Evolutionary conservation across 2,329 filamentous ascomycete species (phyloP).

Genomic region (Exserohilum turcica): DNA sequence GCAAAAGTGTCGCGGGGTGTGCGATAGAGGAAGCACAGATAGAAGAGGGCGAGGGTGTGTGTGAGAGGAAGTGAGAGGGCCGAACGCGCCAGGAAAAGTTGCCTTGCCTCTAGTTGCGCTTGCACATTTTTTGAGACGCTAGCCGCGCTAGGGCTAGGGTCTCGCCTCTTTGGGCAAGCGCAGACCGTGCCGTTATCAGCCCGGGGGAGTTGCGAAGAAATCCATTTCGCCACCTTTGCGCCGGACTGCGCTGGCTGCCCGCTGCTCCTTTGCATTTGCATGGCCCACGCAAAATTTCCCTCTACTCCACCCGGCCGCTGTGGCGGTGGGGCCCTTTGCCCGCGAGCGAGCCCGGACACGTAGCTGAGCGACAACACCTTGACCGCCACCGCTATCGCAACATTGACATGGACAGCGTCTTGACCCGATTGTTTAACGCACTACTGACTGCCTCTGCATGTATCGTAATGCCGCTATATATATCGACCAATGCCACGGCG

Average conservation of each 20-base stretch:
- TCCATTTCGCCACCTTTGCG: constrained; percentile 8
- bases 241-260: too few relatives aligned
- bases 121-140: constrained; percentile 25
- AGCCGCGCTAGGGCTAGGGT: constrained; percentile 12
- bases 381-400: neutral
- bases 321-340: neutral
- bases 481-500: neutral
- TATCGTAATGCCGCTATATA: neutral
- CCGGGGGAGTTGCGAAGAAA: constrained; percentile 10
- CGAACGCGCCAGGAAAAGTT: constrained; percentile 29
- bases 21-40: constrained; percentile 24
- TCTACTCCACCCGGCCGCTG: neutral
- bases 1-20: constrained; percentile 30
- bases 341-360: neutral
- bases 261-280: too few relatives aligned
- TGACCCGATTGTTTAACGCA: neutral
- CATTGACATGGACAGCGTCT: neutral
- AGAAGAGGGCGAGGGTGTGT: constrained; percentile 24
- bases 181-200: constrained; percentile 11
- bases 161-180: constrained; percentile 11
- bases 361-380: neutral
- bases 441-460: neutral
- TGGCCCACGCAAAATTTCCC: neutral
- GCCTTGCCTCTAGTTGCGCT: constrained; percentile 33
- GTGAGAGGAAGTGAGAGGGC: constrained; percentile 19